Evolutionary conservation across 345 rosid species (phyloP).

Genomic region (Hibiscus trionum): DNA sequence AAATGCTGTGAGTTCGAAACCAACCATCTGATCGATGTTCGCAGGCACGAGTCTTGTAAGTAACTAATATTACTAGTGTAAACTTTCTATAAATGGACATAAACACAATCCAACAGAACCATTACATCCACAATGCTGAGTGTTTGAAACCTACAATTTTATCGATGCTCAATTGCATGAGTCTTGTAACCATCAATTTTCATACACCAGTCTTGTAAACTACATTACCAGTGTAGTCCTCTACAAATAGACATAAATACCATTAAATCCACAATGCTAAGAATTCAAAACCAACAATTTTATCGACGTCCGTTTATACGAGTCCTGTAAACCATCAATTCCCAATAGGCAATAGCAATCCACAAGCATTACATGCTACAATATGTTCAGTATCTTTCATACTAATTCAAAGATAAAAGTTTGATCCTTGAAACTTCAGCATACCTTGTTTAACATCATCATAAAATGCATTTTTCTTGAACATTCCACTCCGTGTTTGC

Average conservation of each 20-base stretch:
- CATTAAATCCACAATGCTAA: neutral
- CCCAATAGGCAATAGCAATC: neutral
- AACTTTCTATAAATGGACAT: neutral
- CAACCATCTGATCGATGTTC: no score
- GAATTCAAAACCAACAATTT: neutral
- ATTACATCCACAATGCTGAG: neutral
- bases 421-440: neutral
- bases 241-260: neutral
- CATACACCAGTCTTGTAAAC: neutral
- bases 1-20: no score
- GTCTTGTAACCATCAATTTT: neutral
- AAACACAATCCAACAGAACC: neutral
- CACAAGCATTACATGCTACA: neutral
- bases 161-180: neutral
- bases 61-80: neutral
- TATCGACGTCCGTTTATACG: no score
- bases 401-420: neutral
- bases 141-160: neutral
- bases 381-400: neutral
- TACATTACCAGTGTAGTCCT: neutral
- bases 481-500: constrained; percentile 6
- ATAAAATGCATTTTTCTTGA: neutral
- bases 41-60: no score
- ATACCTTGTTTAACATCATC: constrained; percentile 24
- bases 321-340: neutral